Conservation (phyloP, 768 basidiomycete species). For the Chalciporus pseudorubinellus region DNA sequence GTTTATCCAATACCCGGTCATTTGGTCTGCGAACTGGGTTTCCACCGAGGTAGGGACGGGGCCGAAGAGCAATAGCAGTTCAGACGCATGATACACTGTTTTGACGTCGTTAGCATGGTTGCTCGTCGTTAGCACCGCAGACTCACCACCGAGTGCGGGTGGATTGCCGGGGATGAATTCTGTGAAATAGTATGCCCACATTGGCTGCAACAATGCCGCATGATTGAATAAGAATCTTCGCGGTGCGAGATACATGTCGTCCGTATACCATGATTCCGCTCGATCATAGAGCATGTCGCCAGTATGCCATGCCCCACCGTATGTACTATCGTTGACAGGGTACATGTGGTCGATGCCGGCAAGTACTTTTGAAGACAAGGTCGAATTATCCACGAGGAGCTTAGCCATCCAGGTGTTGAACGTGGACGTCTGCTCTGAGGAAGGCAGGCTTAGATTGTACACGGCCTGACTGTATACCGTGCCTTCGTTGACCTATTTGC, state of each 20-base stretch:
- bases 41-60: slow-evolving; percentile 44
- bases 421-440: slow-evolving; percentile 39
- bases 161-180: slow-evolving; percentile 58
- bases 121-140: background rate
- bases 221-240: slow-evolving; percentile 50
- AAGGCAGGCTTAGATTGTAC: slow-evolving; percentile 37
- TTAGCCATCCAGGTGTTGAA: slow-evolving; percentile 48
- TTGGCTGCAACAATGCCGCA: slow-evolving; percentile 45
- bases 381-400: slow-evolving; percentile 52
- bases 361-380: slow-evolving; percentile 31
- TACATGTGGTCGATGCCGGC: slow-evolving; percentile 39
- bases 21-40: slow-evolving; percentile 43
- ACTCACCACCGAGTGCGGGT: slow-evolving; percentile 46
- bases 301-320: slow-evolving; percentile 54
- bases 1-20: slow-evolving; percentile 54
- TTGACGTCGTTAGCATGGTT: no score
- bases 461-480: slow-evolving; percentile 21
- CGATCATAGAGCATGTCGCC: slow-evolving; percentile 60
- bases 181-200: slow-evolving; percentile 54
- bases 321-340: slow-evolving; percentile 46
- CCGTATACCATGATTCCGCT: slow-evolving; percentile 56
- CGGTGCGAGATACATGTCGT: slow-evolving; percentile 53
- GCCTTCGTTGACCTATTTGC: slow-evolving; percentile 17
- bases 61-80: slow-evolving; percentile 30
- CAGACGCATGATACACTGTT: slow-evolving; percentile 17